Conservation (phyloP, 1,284 basidiomycete genomes). For the Tilletia caries region DNA sequence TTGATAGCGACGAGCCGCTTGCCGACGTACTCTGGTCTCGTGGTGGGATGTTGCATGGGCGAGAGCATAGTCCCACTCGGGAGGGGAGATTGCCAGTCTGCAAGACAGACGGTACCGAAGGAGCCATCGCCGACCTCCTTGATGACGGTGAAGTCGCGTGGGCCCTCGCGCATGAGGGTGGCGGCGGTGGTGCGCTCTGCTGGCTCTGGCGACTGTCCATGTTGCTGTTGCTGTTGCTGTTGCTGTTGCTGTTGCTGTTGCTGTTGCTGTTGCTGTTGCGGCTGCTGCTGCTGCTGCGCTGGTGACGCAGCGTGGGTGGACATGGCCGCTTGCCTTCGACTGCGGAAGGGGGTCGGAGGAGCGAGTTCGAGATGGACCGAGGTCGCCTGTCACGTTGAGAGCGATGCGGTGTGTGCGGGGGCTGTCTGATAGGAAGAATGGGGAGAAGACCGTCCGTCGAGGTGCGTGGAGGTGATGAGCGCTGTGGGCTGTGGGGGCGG, state of each 20-base stretch:
- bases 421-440: no score
- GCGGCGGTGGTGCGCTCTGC: conserved; percentile 35
- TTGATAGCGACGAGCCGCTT: conserved; percentile 96
- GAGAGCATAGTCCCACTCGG: conserved; percentile 50
- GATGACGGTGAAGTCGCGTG: conserved; percentile 48
- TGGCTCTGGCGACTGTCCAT: conserved; percentile 15
- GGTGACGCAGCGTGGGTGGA: background rate
- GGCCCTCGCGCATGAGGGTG: conserved; percentile 43
- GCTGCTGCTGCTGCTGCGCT: background rate
- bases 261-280: background rate
- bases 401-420: no score
- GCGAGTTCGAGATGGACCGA: no score
- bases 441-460: no score
- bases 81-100: conserved; percentile 96
- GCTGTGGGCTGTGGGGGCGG: no score
- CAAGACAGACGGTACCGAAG: conserved; percentile 93
- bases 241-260: background rate
- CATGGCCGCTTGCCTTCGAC: no score
- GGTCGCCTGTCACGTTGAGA: no score
- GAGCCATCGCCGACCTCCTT: conserved; percentile 49
- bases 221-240: background rate
- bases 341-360: no score
- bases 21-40: conserved; percentile 86
- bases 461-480: no score
- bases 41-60: conserved; percentile 58